A percentile compares a stretch with the other conserved stretches of the same genome.
These are phyloP conservation scores for Zychaea mexicana DNA, from an alignment of 371 early-diverging fungal species.

Conservation along the genomic window DNA sequence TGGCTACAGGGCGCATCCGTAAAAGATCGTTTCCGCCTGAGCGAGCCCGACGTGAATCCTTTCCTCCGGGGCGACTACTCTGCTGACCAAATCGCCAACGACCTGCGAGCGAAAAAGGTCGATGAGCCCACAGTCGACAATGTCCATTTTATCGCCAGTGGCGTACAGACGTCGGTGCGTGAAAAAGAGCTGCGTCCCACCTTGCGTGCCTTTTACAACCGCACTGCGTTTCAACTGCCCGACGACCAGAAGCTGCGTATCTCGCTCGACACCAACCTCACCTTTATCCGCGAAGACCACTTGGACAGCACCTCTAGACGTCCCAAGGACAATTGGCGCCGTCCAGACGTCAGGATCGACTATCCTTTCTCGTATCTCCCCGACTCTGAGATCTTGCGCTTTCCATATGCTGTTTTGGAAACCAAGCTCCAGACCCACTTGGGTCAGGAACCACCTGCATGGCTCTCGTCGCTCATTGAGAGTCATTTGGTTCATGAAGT, in stretches of 20 bases:
- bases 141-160: constrained; percentile 67
- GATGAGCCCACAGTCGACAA: constrained; percentile 70
- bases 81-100: constrained; percentile 83
- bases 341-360: constrained; percentile 85
- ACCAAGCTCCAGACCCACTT: constrained; percentile 81
- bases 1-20: constrained; percentile 94
- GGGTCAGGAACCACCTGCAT: constrained; percentile 90
- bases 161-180: constrained; percentile 73
- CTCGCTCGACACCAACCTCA: constrained; percentile 93
- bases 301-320: constrained; percentile 54
- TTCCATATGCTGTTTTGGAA: constrained; percentile 52
- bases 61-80: constrained; percentile 79
- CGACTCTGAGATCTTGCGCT: constrained; percentile 60
- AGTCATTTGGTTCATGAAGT: constrained; percentile 94
- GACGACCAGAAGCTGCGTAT: constrained; percentile 93
- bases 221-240: constrained; percentile 97
- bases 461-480: constrained; percentile 91
- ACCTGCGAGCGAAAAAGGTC: constrained; percentile 70
- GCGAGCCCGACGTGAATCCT: constrained; percentile 40
- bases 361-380: constrained; percentile 86
- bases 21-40: constrained; percentile 55
- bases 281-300: constrained; percentile 89
- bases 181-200: constrained; percentile 78
- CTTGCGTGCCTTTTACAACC: constrained; percentile 91
- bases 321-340: constrained; percentile 88